Evolutionary conservation across 2,329 filamentous ascomycete genomes (phyloP).

Genomic region (Fusarium sp.): DNA sequence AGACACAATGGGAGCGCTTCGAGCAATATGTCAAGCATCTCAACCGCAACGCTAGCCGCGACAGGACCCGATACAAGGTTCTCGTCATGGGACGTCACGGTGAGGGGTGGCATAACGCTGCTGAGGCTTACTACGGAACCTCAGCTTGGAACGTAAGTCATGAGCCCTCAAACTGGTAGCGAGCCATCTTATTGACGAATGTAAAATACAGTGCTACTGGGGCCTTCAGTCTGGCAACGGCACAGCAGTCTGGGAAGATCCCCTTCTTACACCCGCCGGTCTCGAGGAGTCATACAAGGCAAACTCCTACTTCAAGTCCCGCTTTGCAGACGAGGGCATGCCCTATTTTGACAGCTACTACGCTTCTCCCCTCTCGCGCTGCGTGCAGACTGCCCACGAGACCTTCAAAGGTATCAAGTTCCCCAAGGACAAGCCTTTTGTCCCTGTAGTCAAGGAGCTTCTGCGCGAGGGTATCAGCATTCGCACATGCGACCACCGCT

Average conservation of each 20-base stretch:
- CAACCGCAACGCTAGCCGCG: slow-evolving; percentile 59
- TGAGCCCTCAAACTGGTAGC: rapidly evolving
- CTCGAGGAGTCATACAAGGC: slow-evolving; percentile 68
- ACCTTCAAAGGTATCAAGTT: slow-evolving; percentile 69
- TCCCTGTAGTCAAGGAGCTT: slow-evolving; percentile 71
- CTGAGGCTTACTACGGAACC: slow-evolving; percentile 75
- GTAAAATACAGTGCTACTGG: slow-evolving; percentile 69
- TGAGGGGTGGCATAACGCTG: slow-evolving; percentile 73
- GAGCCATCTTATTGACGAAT: background rate
- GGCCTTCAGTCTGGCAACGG: slow-evolving; percentile 72
- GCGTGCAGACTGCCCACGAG: slow-evolving; percentile 70
- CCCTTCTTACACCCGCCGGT: slow-evolving; percentile 70
- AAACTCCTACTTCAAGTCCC: slow-evolving; percentile 68
- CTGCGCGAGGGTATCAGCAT: slow-evolving; percentile 75
- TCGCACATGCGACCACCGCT: slow-evolving; percentile 76
- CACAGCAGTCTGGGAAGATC: slow-evolving; percentile 72
- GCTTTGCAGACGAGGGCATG: slow-evolving; percentile 65
- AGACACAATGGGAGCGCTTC: slow-evolving; percentile 76
- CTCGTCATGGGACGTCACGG: slow-evolving; percentile 78
- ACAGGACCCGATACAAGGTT: slow-evolving; percentile 70
- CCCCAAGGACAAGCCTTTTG: slow-evolving; percentile 64
- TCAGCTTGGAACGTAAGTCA: slow-evolving; percentile 73
- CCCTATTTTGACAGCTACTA: slow-evolving; percentile 74
- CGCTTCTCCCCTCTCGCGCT: slow-evolving; percentile 72
- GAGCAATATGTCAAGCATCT: slow-evolving; percentile 67